Conservation (phyloP, 2,329 filamentous ascomycete species). For the Tolypocladium tundrense region DNA sequence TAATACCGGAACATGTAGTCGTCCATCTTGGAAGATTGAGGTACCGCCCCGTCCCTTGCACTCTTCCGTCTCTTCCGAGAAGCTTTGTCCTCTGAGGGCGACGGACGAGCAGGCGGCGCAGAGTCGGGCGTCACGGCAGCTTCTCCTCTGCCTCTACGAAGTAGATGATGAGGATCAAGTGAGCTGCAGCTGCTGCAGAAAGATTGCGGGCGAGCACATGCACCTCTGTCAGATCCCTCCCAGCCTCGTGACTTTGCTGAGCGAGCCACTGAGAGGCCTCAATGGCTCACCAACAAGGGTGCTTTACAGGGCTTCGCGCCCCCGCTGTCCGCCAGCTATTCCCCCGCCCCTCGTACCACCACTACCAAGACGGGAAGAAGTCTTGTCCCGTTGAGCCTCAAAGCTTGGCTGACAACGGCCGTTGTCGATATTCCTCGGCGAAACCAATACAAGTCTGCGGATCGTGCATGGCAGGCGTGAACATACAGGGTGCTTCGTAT, state of each 20-base stretch:
- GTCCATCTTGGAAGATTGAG: slow-evolving; percentile 33
- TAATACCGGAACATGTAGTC: slow-evolving; percentile 45
- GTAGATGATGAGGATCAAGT: too few relatives aligned
- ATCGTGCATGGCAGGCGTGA: too few relatives aligned
- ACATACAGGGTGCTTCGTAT: slow-evolving; percentile 1
- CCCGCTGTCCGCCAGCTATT: not conserved
- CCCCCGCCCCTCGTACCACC: not conserved
- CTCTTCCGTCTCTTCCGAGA: not conserved
- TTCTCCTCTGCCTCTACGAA: not conserved
- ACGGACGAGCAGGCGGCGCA: not conserved
- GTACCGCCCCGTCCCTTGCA: not conserved
- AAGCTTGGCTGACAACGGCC: not conserved
- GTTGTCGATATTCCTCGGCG: not conserved
- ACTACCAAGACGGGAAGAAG: not conserved
- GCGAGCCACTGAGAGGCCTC: not conserved
- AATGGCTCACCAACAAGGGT: not conserved
- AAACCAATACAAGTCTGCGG: too few relatives aligned
- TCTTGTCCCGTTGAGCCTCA: not conserved
- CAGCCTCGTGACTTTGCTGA: not conserved
- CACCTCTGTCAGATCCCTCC: not conserved
- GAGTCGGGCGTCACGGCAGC: not conserved
- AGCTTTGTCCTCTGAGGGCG: not conserved
- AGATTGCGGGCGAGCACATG: not conserved
- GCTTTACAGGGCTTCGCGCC: not conserved
- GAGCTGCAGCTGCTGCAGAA: not conserved